Base-by-base conservation (phyloP, 805 yeast genomes). In the Ogataea polymorpha region DNA sequence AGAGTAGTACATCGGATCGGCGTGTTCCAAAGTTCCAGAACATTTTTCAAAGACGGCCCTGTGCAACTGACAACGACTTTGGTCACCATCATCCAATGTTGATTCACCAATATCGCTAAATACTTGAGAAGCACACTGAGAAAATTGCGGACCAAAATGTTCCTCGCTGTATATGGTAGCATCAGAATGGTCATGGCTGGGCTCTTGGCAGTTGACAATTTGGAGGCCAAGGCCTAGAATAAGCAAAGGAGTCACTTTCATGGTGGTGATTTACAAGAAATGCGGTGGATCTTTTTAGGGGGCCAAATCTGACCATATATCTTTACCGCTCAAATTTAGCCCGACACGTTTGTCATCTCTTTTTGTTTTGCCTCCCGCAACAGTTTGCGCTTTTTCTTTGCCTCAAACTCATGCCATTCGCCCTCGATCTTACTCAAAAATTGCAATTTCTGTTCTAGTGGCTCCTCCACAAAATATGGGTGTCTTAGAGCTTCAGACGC, bases 321-420 rank as follows among this genome's bases (percentile, higher is more conserved):
- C n/a, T 32, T 38, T 27, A 20, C 26, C 41, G 41, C 42, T 38
- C 28, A 32, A 8, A 23, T 14, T 16, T 17, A 32, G 20, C 28
- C 29, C 18, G 31, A 31, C 26, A 31, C 13, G 23, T 45, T 43
- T 32, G 46, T 43, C 30, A 32, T 26, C 29, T 50, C 50, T 35
- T 43, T 44, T 32, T 44, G 49, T 37, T 46, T 46, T n/a, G 53
- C 51, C 32, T 55, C 62, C 23, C 59, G 53, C 18, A 42, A 51
- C 32, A 56, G 60, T 44, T 82, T 66, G 47, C 86, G 70, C 53
- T 84, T 75, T 65, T 80, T 82, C 62, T 91, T 89, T 2, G 96
- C 93, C 56, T 91, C 99, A 61, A 84, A 91, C 58, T 91, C 99
- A 59, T 91, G 99, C 93, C 97, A 91, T 61, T 95, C 98, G 3